Evolutionary conservation across 2,329 filamentous ascomycete species (phyloP).

Genomic region (Pseudogymnoascus sp.): DNA sequence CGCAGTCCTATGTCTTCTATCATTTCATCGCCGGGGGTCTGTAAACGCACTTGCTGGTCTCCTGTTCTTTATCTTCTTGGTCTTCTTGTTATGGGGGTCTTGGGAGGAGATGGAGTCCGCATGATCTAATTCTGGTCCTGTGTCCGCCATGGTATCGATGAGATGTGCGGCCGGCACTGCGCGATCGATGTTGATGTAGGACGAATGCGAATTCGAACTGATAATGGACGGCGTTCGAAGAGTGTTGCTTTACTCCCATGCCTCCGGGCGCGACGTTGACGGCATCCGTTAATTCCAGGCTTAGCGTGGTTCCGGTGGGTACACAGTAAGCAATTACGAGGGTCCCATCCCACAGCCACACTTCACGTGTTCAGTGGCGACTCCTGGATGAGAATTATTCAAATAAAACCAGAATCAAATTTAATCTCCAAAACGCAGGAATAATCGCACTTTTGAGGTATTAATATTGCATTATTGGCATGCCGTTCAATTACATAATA

Average conservation of each 20-base stretch:
- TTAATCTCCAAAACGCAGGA: not conserved
- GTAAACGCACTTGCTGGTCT: slow-evolving; percentile 71
- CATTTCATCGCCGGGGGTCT: slow-evolving; percentile 11
- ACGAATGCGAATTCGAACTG: not conserved
- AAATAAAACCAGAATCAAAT: not conserved
- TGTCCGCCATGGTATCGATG: slow-evolving; percentile 23
- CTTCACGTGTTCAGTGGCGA: not conserved
- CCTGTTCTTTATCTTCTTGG: slow-evolving; percentile 83
- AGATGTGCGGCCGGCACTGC: slow-evolving; percentile 2
- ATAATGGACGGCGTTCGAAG: not conserved
- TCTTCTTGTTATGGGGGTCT: slow-evolving; percentile 44
- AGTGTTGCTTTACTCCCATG: slow-evolving; percentile 4
- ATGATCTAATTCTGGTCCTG: slow-evolving; percentile 22
- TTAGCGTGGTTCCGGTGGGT: slow-evolving; percentile 10
- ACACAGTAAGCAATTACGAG: slow-evolving; percentile 1
- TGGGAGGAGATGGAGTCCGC: slow-evolving; percentile 48
- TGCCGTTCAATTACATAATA: not conserved
- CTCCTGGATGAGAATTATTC: not conserved
- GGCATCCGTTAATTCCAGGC: slow-evolving; percentile 10
- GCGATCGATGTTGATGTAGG: slow-evolving; percentile 2
- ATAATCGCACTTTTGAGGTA: not conserved
- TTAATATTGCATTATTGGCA: not conserved
- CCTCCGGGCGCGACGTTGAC: slow-evolving; percentile 4
- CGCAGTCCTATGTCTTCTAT: slow-evolving; percentile 18
- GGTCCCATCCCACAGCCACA: slow-evolving; percentile 6